Base-by-base conservation (phyloP, 371 early-diverging fungal genomes). In the Mucor racemosus region DNA sequence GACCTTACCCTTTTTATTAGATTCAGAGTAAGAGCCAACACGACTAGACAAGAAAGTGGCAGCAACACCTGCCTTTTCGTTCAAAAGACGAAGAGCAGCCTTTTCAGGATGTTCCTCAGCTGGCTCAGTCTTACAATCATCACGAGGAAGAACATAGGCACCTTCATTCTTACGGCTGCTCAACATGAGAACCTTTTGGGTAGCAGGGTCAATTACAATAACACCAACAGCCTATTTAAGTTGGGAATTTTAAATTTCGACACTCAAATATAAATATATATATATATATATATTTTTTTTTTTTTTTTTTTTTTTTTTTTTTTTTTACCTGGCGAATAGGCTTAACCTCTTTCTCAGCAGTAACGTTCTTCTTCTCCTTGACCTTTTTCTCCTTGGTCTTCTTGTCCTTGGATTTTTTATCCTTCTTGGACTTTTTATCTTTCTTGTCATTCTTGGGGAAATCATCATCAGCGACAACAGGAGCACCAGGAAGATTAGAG, bases 1-100 rank as follows among this genome's bases (percentile, higher is more conserved):
- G 0, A 75, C 76, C 26, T 74, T 77, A 7, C 82, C 82, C 55
- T 73, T 78, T 50, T 82, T 82, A 33, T 78, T 78, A 31, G 77
- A 69, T 59, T 82, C 78, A 33, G 73, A 69, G 36, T 71, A 82
- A 11, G 77, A 76, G 4, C 78, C 80, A 21, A 82, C 64, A 36
- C 73, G 75, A 19, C 60, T 59, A 5, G 67, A 60, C 5, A 75
- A 41, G 40, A 50, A 61, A 21, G 41, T 48, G 14, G 71, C 71
- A 11, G 41, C 33, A 9, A 79, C 63, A 61, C 77, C 76, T 8
- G 77, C 77, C 55, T 74, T 73, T 41, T 78, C 74, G n/a, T 58
- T 55, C 17, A 79, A 66, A 17, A 82, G 56, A 54, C 80, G 83
- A 13, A 75, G 38, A 1, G 76, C 80, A n/a, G 80, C 78, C 10